phyloP scores from a whole-genome alignment of 306 rosid genomes.

The Ziziphus jujuba region DNA sequence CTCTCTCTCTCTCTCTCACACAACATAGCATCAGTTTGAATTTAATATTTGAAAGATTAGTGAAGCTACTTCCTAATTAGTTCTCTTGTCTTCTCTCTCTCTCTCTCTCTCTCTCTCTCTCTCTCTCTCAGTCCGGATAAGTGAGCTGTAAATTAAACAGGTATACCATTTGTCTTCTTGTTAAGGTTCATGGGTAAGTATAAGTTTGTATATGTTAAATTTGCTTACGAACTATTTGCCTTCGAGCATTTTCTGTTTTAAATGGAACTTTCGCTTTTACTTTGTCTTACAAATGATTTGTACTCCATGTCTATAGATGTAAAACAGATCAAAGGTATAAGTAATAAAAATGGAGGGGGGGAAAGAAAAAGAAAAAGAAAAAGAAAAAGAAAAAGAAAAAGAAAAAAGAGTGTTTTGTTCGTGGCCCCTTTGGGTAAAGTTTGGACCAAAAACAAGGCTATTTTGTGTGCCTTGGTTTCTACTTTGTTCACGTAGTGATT shows the following conservation, averaged over 20 bases:
- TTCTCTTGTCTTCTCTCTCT: too few species aligned
- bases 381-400: neutral
- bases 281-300: neutral
- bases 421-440: too few species aligned
- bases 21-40: too few species aligned
- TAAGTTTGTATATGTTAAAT: constrained; percentile 9
- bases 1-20: too few species aligned
- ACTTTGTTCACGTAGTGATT: too few species aligned
- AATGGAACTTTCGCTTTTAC: neutral
- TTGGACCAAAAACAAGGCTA: too few species aligned
- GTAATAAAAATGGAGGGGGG: neutral
- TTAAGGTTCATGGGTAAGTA: constrained; percentile 74
- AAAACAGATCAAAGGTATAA: too few species aligned
- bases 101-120: too few species aligned
- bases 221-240: neutral
- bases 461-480: too few species aligned
- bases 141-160: constrained; percentile 65
- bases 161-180: constrained; percentile 76
- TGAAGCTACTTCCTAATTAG: constrained; percentile 16
- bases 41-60: neutral
- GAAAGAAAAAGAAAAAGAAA: too few species aligned
- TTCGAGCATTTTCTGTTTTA: neutral
- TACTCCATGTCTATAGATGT: neutral
- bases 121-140: constrained; percentile 52
- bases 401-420: neutral